Base-by-base conservation (phyloP, 2,329 filamentous ascomycete genomes). In the Arthrobotrys sphaeroides region DNA sequence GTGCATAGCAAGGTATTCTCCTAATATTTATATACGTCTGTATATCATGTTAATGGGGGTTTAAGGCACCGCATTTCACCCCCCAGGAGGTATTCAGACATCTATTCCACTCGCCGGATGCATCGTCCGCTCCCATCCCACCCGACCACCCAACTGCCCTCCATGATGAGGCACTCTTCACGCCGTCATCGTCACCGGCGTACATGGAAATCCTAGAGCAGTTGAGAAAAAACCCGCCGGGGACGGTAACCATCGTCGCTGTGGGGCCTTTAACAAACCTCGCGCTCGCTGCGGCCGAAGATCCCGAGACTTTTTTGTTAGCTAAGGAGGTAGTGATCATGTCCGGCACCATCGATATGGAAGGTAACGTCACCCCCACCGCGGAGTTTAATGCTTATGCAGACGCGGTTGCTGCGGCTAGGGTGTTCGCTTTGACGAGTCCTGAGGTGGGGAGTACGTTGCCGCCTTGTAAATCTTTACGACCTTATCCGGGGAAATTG, bases 381-480 rank as follows among this genome's bases (percentile, higher is more conserved):
- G 93, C 92, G 77, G 95, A 99, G 82, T 99, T 99, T 87, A 99
- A 99, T 85, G 91, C 91, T 69, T 96, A 93, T 81, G 94, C 95
- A 70, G 96, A 99, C 82, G 86, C 91, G 18, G 87, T 92, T 42
- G 91, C 92, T 26, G 88, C 91, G 0, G 91, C 92, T 9, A 87
- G 91, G 12, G 87, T 95, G 16, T 94, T 90, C 80, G 91, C 92
- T 5, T 84, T 95, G 77, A 93, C 91, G 0, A 93, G 91, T 0
- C 87, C 86, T 4, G 88, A 84, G 33, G 95, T 95, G 0, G 83
- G 86, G 10, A 91, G 90, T 1, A 97, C 93, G 2, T 91, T 97
- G 87, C 93, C 95, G 0, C 83, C 89, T 10, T 86, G 87, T 36
- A 82, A 83, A 65, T 83, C 83, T 2, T 83, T 93, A 3, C 84